Evolutionary conservation across 306 rosid species (phyloP).

Genomic region (Lupinus albus): DNA sequence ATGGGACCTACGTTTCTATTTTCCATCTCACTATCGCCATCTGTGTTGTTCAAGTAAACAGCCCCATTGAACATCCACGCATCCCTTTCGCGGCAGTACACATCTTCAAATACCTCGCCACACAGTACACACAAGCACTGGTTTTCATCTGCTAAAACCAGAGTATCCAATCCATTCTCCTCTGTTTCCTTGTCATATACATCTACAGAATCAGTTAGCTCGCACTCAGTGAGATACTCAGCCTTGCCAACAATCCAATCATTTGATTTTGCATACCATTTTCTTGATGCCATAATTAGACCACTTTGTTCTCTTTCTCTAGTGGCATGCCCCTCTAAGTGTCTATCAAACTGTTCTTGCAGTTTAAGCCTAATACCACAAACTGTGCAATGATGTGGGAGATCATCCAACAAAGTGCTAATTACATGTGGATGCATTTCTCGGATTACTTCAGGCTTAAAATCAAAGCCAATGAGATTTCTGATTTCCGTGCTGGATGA

Average conservation of each 20-base stretch:
- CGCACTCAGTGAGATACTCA: conserved; percentile 46
- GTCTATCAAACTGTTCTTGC: conserved; percentile 66
- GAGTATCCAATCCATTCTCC: conserved; percentile 44
- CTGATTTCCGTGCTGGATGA: conserved; percentile 52
- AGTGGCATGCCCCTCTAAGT: conserved; percentile 77
- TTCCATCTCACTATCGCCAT: conserved; percentile 45
- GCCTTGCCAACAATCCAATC: conserved; percentile 66
- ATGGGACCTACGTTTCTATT: conserved; percentile 61
- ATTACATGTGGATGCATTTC: conserved; percentile 76
- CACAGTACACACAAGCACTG: conserved; percentile 84
- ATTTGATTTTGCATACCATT: conserved; percentile 64
- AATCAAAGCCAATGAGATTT: conserved; percentile 75
- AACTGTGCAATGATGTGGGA: conserved; percentile 60
- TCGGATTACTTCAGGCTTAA: conserved; percentile 77
- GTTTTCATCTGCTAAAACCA: conserved; percentile 77
- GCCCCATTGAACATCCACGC: conserved; percentile 96
- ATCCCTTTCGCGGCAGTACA: conserved; percentile 66
- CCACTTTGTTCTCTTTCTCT: conserved; percentile 52
- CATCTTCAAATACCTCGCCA: conserved; percentile 88
- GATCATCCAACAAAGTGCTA: conserved; percentile 58
- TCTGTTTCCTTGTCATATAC: conserved; percentile 41
- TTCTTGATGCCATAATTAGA: conserved; percentile 54
- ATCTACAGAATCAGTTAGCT: conserved; percentile 45
- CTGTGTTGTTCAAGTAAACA: conserved; percentile 51
- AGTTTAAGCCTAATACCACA: conserved; percentile 74